phyloP scores from a whole-genome alignment of 192 early-diverging fungal genomes.

The Backusella morwellensis region DNA sequence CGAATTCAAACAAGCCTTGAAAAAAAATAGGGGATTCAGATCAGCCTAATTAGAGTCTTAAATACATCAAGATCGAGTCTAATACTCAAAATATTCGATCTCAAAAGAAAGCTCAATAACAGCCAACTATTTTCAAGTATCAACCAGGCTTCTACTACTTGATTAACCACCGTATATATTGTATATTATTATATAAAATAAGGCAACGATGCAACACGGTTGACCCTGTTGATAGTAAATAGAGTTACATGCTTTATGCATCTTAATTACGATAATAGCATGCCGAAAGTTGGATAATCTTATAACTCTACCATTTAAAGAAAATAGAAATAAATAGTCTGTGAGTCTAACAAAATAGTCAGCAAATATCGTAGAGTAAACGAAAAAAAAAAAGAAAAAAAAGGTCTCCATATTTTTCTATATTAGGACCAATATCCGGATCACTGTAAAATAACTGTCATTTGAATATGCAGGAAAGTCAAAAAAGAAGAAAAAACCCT shows the following conservation, averaged over 20 bases:
- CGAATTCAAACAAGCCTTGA: background rate
- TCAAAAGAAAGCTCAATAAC: background rate
- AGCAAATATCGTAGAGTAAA: background rate
- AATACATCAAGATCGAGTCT: background rate
- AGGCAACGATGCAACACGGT: background rate
- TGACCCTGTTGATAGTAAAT: background rate
- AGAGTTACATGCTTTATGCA: background rate
- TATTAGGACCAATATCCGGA: background rate
- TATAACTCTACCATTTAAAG: no score
- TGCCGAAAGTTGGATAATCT: no score
- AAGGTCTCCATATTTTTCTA: background rate
- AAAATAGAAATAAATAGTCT: background rate
- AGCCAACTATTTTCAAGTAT: background rate
- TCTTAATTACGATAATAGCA: background rate
- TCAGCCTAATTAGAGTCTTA: background rate
- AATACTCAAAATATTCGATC: background rate
- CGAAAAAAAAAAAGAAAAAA: background rate
- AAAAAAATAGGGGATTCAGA: background rate
- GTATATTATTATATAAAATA: background rate
- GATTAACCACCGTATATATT: background rate
- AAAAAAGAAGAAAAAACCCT: background rate
- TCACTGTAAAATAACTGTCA: background rate
- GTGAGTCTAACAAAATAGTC: background rate
- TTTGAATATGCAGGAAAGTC: background rate
- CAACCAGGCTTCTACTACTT: background rate